phyloP scores from a whole-genome alignment of 2,329 filamentous ascomycete genomes.

The Pseudopithomyces chartarum region DNA sequence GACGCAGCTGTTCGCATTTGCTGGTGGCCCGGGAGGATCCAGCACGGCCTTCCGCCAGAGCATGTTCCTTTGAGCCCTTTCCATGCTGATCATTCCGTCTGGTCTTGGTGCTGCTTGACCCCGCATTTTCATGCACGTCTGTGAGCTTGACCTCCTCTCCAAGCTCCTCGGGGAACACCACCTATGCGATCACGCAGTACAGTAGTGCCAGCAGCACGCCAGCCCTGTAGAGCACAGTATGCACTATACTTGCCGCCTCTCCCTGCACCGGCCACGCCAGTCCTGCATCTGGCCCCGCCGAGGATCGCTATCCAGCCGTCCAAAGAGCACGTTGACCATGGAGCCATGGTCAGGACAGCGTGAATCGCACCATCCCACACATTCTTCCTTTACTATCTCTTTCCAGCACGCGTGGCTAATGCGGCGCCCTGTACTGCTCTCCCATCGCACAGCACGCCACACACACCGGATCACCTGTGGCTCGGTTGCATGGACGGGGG shows the following conservation, averaged over 20 bases:
- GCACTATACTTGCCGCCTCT: slow-evolving; percentile 10
- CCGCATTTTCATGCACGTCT: slow-evolving; percentile 41
- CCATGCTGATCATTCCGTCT: slow-evolving; percentile 21
- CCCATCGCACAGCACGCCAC: neutral
- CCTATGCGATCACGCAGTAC: slow-evolving; percentile 19
- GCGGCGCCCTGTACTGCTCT: neutral
- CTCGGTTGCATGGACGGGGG: slow-evolving; percentile 15
- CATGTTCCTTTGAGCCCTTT: slow-evolving; percentile 33
- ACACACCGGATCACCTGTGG: slow-evolving; percentile 14
- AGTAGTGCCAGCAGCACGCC: slow-evolving; percentile 16
- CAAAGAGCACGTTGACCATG: neutral
- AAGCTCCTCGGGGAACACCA: slow-evolving; percentile 33
- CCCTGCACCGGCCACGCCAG: neutral
- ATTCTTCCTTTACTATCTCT: neutral
- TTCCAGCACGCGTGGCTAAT: neutral
- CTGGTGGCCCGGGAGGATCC: slow-evolving; percentile 9
- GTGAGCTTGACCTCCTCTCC: slow-evolving; percentile 30
- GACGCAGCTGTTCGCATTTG: slow-evolving; percentile 12
- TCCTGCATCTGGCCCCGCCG: neutral
- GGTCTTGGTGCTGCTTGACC: slow-evolving; percentile 35
- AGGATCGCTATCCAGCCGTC: neutral
- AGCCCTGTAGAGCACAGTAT: slow-evolving; percentile 13
- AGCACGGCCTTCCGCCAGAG: slow-evolving; percentile 21
- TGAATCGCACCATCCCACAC: neutral
- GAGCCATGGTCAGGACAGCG: neutral